Conservation (phyloP, 2,329 filamentous ascomycete species). For the Neonectria hederae region DNA sequence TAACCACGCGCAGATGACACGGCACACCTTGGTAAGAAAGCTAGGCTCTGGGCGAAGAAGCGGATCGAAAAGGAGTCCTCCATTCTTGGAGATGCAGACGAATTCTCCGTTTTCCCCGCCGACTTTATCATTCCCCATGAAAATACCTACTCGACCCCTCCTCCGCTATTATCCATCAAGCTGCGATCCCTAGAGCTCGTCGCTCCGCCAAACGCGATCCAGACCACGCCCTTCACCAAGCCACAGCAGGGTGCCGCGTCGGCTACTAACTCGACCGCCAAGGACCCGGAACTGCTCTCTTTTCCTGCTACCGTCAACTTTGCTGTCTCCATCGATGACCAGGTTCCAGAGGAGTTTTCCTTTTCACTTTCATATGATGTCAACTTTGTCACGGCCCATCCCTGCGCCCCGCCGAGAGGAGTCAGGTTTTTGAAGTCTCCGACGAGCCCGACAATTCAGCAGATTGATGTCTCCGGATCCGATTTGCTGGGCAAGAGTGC, state of each 20-base stretch:
- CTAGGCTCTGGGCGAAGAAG: constrained; percentile 69
- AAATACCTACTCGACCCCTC: constrained; percentile 59
- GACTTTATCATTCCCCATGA: constrained; percentile 72
- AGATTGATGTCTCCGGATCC: constrained; percentile 62
- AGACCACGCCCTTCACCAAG: constrained; percentile 56
- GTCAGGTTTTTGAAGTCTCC: constrained; percentile 68
- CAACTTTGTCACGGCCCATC: constrained; percentile 72
- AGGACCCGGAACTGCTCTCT: constrained; percentile 47
- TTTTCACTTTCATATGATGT: constrained; percentile 66
- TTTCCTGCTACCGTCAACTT: constrained; percentile 50
- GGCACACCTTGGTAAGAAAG: constrained; percentile 61
- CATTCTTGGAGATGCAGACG: constrained; percentile 67
- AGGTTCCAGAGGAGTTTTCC: constrained; percentile 52
- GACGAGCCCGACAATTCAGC: constrained; percentile 67
- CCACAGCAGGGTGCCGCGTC: not conserved
- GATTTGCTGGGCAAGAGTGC: constrained; percentile 55
- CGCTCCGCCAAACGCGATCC: constrained; percentile 54
- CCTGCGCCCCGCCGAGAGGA: constrained; percentile 67
- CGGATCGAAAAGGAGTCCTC: constrained; percentile 68
- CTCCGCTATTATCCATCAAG: constrained; percentile 59
- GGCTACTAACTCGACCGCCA: constrained; percentile 35
- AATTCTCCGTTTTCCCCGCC: constrained; percentile 63
- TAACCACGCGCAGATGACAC: constrained; percentile 55
- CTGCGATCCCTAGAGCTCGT: constrained; percentile 62
- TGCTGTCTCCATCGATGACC: constrained; percentile 50